Evolutionary conservation across 2,329 filamentous ascomycete species (phyloP).

Genomic region (Pseudocercospora macadamiae): DNA sequence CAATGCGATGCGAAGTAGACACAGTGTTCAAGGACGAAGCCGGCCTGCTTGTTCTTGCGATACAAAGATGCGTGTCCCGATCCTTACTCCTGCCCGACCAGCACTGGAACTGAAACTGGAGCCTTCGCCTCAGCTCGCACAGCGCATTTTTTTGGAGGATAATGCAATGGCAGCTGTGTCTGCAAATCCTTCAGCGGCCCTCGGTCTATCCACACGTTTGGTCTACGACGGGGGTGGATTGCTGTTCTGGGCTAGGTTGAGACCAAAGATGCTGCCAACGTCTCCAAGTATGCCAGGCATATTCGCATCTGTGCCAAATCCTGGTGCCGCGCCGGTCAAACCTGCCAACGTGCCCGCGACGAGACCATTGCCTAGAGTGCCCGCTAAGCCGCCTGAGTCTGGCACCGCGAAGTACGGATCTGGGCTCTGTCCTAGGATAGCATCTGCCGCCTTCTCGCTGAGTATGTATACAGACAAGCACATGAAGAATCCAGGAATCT

Average conservation of each 20-base stretch:
- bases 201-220: background rate
- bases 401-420: background rate
- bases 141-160: background rate
- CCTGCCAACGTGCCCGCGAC: background rate
- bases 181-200: background rate
- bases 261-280: background rate
- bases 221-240: background rate
- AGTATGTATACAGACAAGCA: constrained; percentile 59
- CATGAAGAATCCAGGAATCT: constrained; percentile 59
- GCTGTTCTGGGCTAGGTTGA: background rate
- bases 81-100: background rate
- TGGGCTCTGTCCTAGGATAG: constrained; percentile 42
- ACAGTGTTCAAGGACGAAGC: background rate
- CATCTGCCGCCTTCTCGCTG: constrained; percentile 65
- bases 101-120: background rate
- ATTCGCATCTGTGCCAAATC: background rate
- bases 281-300: background rate
- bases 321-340: background rate
- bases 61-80: background rate
- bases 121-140: background rate
- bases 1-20: background rate
- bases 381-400: background rate
- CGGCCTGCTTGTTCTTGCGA: background rate
- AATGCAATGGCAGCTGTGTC: background rate
- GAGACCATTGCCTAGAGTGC: background rate